These are phyloP conservation scores for Suhomyces faveliae DNA, from an alignment of 805 yeast species.

Conservation along the genomic window DNA sequence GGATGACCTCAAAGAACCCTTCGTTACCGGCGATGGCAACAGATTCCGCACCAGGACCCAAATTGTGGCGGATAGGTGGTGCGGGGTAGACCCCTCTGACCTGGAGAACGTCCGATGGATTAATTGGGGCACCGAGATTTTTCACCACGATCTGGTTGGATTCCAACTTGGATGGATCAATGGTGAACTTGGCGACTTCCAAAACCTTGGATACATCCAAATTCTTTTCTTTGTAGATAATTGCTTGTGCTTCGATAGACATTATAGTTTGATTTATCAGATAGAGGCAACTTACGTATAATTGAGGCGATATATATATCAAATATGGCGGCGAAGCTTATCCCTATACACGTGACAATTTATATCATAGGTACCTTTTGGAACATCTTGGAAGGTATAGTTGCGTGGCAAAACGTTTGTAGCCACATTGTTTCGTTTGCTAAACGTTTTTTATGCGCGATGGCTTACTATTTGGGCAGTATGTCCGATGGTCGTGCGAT, in stretches of 20 bases:
- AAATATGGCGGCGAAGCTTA: background rate
- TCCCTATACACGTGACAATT: too few relatives aligned
- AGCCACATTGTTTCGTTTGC: too few relatives aligned
- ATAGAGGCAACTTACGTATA: too few relatives aligned
- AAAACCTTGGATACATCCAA: slow-evolving; percentile 20
- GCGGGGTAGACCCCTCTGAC: slow-evolving; percentile 85
- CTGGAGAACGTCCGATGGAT: slow-evolving; percentile 89
- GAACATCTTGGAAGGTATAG: too few relatives aligned
- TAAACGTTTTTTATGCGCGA: too few relatives aligned
- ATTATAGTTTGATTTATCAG: background rate
- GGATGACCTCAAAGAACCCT: slow-evolving; percentile 18
- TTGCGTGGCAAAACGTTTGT: too few relatives aligned
- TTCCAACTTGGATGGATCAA: slow-evolving; percentile 20
- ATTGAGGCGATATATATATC: too few relatives aligned
- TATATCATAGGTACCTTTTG: too few relatives aligned
- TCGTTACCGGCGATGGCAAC: slow-evolving; percentile 21
- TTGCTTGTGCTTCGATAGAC: slow-evolving; percentile 24
- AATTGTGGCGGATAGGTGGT: slow-evolving; percentile 41
- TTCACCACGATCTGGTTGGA: slow-evolving; percentile 55
- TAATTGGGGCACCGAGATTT: slow-evolving; percentile 78
- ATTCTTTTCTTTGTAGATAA: slow-evolving; percentile 23
- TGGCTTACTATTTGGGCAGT: too few relatives aligned
- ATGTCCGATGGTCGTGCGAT: too few relatives aligned
- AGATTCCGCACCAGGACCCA: slow-evolving; percentile 8
- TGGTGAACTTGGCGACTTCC: slow-evolving; percentile 18